A percentile compares a stretch with the other conserved stretches of the same genome.
phyloP scores from a whole-genome alignment of 352 stramenopile species.

The Phytopythium chamaehyphon region DNA sequence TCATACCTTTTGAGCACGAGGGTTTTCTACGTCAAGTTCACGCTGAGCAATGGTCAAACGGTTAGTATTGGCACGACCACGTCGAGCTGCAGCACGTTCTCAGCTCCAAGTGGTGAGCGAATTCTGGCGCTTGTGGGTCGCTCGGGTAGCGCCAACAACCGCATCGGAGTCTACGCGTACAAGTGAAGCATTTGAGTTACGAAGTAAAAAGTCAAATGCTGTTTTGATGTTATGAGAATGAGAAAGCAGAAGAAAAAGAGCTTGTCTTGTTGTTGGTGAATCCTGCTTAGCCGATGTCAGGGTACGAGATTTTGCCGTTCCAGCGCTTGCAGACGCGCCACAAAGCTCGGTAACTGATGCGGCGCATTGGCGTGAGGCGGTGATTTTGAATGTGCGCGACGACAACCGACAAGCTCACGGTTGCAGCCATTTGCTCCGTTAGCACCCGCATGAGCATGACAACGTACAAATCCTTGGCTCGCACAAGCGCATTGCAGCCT shows the following conservation, averaged over 20 bases:
- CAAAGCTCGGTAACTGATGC: conserved; percentile 20
- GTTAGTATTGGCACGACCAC: conserved; percentile 12
- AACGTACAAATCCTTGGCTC: conserved; percentile 30
- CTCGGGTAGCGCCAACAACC: conserved; percentile 13
- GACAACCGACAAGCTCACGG: conserved; percentile 27
- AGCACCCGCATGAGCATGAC: conserved; percentile 31
- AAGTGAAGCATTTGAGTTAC: neutral
- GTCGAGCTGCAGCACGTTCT: conserved; percentile 11
- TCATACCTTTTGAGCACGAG: conserved; percentile 11
- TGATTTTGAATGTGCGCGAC: conserved; percentile 24
- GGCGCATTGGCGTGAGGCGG: conserved; percentile 20
- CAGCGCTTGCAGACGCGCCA: conserved; percentile 22
- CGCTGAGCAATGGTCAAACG: conserved; percentile 12
- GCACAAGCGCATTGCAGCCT: conserved; percentile 27
- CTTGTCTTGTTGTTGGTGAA: too few species aligned
- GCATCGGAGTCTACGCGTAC: conserved; percentile 11
- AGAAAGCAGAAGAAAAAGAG: too few species aligned
- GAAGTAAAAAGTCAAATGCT: too few species aligned
- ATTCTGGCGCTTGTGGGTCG: conserved; percentile 13
- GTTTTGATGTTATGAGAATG: too few species aligned
- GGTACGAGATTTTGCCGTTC: conserved; percentile 29
- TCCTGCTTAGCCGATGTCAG: conserved; percentile 19
- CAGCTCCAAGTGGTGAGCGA: conserved; percentile 7
- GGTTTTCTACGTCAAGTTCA: conserved; percentile 14
- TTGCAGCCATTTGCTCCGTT: conserved; percentile 16